Percentiles rank a stretch among this genome's conserved stretches.
phyloP scores from a whole-genome alignment of 176 grass and related monocot species.

The Echinochloa phyllopogon region DNA sequence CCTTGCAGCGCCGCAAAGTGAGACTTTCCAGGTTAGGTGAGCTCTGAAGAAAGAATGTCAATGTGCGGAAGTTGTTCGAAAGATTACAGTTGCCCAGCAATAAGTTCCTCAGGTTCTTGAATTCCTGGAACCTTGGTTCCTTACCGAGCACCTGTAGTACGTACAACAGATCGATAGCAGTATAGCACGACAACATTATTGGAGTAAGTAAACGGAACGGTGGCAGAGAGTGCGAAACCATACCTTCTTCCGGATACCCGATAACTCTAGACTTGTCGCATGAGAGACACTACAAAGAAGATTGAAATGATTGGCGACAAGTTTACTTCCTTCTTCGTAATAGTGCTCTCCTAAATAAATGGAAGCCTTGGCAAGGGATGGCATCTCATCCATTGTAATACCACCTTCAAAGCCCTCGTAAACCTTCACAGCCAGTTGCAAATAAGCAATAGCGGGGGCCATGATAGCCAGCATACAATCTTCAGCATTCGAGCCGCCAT shows the following conservation, averaged over 20 bases:
- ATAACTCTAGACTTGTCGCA: not conserved
- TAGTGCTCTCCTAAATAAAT: no score
- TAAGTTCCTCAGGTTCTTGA: not conserved
- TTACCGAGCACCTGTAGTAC: conserved; percentile 6
- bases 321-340: no score
- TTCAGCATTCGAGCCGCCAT: not conserved
- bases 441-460: not conserved
- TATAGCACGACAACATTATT: not conserved
- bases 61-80: not conserved
- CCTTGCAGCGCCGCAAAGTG: not conserved
- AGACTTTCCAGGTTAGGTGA: not conserved
- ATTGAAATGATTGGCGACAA: no score
- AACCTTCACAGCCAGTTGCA: not conserved
- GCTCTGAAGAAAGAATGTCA: not conserved
- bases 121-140: not conserved
- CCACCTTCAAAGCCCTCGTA: not conserved
- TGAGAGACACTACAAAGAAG: not conserved
- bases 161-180: not conserved
- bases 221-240: not conserved
- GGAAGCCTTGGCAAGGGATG: conserved; percentile 13
- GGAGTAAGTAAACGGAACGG: not conserved
- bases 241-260: not conserved
- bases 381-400: not conserved
- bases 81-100: not conserved
- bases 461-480: not conserved